Base-by-base conservation (phyloP, 331 rosid genomes). In the Cydonia oblonga region DNA sequence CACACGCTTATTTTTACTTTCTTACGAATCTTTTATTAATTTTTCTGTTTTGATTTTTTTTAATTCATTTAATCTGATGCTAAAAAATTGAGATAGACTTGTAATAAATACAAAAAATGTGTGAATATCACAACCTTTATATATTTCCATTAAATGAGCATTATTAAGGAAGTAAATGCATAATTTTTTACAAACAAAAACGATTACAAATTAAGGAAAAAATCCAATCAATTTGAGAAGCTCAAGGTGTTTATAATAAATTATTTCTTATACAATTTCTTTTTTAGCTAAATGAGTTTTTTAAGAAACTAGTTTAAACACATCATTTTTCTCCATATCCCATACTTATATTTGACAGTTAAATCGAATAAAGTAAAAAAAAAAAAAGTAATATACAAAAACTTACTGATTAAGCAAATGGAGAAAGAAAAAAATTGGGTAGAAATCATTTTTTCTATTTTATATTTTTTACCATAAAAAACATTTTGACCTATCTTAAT, bases 11-110 rank as follows among this genome's bases (percentile, higher is more conserved):
- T 35, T 35, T 35, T 35, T 9, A 9, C 0, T 2, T 38, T 35
- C 0, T 35, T 2, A 9, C 0, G 3, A 9, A 10, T 0, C 2
- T 0, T 33, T 9, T 3, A 0, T 9, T 35, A 35, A 35, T 2
- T 35, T 2, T 38, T 35, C 0, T 35, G 1, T 35, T 35, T 35
- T 35, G 0, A 38, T 9, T 38, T 38, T 35, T 2, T 38, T 10
- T 38, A 38, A 38, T 10, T 38, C 0, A 38, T 38, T 1, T 0
- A 38, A 10, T 38, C 0, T 3, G 0, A 38, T 0, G 1, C 0
- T 9, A 38, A 38, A 2, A 38, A 38, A 1, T 9, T 38, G 0
- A 38, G 13, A 38, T 38, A 10, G 0, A 38, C 0, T 4, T 38
- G 4, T 38, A 0, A 38, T 38, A 38, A 38, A 38, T 38, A 10